Evolutionary conservation across 257 asterid genomes (phyloP), one percentile per base, ranked within the genome.

Genomic region (Penstemon eatonii): DNA sequence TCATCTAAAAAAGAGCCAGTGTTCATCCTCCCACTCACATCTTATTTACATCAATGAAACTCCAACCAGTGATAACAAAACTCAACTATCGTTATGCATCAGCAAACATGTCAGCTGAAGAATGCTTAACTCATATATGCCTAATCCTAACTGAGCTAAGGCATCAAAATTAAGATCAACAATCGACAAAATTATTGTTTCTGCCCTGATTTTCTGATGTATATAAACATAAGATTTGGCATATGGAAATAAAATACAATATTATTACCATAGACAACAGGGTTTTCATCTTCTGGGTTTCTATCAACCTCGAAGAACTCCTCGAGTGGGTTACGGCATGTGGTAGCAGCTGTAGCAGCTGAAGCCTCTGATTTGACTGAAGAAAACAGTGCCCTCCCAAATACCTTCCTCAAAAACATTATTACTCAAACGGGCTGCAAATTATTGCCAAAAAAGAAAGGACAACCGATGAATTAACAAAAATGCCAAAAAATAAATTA

Each of bases 281-380:
- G 95, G 66, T 80, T 85, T 37, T 89, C 97, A 38, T 85, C 96
- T 12, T 89, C 95, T 0, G 56, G 63, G 41, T 75, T 78, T 64
- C 95, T 76, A 43, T 89, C 91, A 7, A 64, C 83, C 80, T 89
- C 96, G 54, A 91, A 91, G 75, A 91, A 91, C 74, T 84, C 88
- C 76, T 82, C 89, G 9, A 91, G 91, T 1, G 95, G 95, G 73
- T 87, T 91, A 52, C 55, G 87, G 47, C 66, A 75, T 39, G 80
- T 45, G 56, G 86, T 67, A 13, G 85, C 89, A 5, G 85, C 80
- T 12, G 80, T 79, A 18, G 85, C 79, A 60, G 84, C 85, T 49
- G 91, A 78, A 60, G 88, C 69, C 76, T 91, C 91, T 5, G 89
- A 75, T 79, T 78, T 87, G 63, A 89, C 91, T 10, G 90, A 90